Percentiles rank a stretch among this genome's conserved stretches.
Evolutionary conservation across 2,329 filamentous ascomycete genomes (phyloP).

Genomic region (Aureobasidium sp.): DNA sequence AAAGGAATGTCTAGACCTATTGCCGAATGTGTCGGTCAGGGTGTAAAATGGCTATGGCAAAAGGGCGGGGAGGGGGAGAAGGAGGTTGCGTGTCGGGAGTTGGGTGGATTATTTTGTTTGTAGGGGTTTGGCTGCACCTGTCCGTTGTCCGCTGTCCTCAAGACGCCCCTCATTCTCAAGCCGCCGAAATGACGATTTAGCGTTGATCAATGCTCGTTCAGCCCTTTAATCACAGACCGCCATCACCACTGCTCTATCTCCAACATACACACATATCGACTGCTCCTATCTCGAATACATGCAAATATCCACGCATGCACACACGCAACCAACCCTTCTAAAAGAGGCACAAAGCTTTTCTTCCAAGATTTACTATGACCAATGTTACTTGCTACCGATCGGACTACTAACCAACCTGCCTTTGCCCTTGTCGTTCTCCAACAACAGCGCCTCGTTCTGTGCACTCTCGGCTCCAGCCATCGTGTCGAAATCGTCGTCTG

Average conservation of each 20-base stretch:
- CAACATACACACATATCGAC: not conserved
- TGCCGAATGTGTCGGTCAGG: not conserved
- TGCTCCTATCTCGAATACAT: too few species aligned
- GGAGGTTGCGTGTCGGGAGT: not conserved
- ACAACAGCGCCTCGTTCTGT: constrained; percentile 6
- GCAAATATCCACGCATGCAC: not conserved
- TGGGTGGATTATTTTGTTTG: constrained; percentile 4
- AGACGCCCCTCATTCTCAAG: constrained; percentile 1
- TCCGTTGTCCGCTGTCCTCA: too few species aligned
- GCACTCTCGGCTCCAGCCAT: constrained; percentile 2
- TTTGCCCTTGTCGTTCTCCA: constrained; percentile 14
- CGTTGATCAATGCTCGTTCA: not conserved
- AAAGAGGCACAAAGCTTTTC: constrained; percentile 1
- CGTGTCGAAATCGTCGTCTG: constrained; percentile 27
- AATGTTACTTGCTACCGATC: constrained; percentile 7
- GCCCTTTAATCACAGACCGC: constrained; percentile 1
- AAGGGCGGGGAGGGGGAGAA: not conserved
- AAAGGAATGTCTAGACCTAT: not conserved
- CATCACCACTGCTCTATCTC: not conserved
- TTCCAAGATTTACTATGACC: constrained; percentile 11
- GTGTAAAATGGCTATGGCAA: not conserved
- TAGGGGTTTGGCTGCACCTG: constrained; percentile 2
- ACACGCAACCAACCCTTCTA: not conserved
- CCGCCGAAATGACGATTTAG: constrained; percentile 1
- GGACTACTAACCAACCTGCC: constrained; percentile 13